Evolutionary conservation across 305 asterid genomes (phyloP).

Genomic region (Andrographis paniculata): DNA sequence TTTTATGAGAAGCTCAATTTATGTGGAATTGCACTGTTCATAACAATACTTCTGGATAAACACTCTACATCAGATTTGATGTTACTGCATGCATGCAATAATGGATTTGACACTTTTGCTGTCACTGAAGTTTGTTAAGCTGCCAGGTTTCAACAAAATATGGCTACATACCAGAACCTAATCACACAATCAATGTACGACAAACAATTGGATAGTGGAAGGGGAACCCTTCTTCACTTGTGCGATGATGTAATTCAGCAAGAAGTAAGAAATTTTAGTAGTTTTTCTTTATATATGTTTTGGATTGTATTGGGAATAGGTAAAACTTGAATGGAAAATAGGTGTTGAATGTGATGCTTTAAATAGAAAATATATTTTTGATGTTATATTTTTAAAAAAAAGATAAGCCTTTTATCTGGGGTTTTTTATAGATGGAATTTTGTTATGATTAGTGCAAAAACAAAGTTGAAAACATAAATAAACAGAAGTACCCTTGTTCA

Average conservation of each 20-base stretch:
- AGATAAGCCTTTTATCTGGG: too few species aligned
- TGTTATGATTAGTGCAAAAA: too few species aligned
- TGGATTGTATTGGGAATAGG: too few species aligned
- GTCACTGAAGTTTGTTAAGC: constrained; percentile 21
- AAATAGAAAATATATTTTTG: too few species aligned
- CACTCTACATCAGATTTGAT: too few species aligned
- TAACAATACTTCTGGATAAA: neutral
- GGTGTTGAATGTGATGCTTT: too few species aligned
- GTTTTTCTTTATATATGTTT: too few species aligned
- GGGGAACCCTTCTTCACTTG: constrained; percentile 96
- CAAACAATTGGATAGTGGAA: constrained; percentile 97
- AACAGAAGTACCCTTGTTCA: too few species aligned
- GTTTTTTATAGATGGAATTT: too few species aligned
- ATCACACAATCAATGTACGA: constrained; percentile 98
- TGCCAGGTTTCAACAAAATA: constrained; percentile 87
- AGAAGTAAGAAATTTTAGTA: constrained; percentile 46
- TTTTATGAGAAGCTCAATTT: neutral
- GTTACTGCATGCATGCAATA: constrained; percentile 10
- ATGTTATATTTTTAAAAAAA: too few species aligned
- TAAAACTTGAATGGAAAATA: too few species aligned
- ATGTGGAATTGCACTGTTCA: neutral
- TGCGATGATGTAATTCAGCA: constrained; percentile 99
- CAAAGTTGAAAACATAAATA: too few species aligned
- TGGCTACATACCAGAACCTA: constrained; percentile 85
- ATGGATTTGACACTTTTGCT: constrained; percentile 14